phyloP scores from a whole-genome alignment of 2,329 filamentous ascomycete species.

The Dendryphion nanum region DNA sequence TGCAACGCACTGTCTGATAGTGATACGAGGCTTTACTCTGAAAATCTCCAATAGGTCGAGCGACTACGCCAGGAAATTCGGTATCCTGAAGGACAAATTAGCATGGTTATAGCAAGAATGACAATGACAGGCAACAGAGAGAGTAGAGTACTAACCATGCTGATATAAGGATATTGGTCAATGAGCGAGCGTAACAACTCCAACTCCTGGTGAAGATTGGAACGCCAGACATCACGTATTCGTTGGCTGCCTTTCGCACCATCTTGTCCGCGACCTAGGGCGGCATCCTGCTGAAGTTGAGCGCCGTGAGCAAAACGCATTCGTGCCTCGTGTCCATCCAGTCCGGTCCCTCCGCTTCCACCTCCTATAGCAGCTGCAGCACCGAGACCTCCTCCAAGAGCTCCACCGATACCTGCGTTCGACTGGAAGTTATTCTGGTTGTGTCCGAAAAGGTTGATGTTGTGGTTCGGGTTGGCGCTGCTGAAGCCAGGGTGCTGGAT shows the following conservation, averaged over 20 bases:
- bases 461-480: slow-evolving; percentile 54
- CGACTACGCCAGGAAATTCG: slow-evolving; percentile 96
- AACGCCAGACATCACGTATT: slow-evolving; percentile 95
- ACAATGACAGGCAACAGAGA: neutral
- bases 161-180: slow-evolving; percentile 91
- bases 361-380: slow-evolving; percentile 55
- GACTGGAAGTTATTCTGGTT: slow-evolving; percentile 42
- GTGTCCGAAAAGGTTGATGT: slow-evolving; percentile 56
- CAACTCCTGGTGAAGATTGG: slow-evolving; percentile 91
- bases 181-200: slow-evolving; percentile 76
- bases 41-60: slow-evolving; percentile 91
- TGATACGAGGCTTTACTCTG: slow-evolving; percentile 96
- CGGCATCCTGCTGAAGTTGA: slow-evolving; percentile 50
- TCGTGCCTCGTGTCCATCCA: slow-evolving; percentile 83
- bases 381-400: slow-evolving; percentile 56
- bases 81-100: slow-evolving; percentile 66
- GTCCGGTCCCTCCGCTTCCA: slow-evolving; percentile 59
- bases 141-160: slow-evolving; percentile 69
- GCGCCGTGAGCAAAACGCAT: slow-evolving; percentile 81
- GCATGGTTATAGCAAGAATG: neutral
- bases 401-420: slow-evolving; percentile 56
- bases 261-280: slow-evolving; percentile 51
- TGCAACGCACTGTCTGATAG: slow-evolving; percentile 95
- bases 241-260: slow-evolving; percentile 63
- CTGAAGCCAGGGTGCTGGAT: slow-evolving; percentile 70